A percentile compares a stretch with the other conserved stretches of the same genome.
Conservation (phyloP, 2,329 filamentous ascomycete species). For the Zymoseptoria tritici region DNA sequence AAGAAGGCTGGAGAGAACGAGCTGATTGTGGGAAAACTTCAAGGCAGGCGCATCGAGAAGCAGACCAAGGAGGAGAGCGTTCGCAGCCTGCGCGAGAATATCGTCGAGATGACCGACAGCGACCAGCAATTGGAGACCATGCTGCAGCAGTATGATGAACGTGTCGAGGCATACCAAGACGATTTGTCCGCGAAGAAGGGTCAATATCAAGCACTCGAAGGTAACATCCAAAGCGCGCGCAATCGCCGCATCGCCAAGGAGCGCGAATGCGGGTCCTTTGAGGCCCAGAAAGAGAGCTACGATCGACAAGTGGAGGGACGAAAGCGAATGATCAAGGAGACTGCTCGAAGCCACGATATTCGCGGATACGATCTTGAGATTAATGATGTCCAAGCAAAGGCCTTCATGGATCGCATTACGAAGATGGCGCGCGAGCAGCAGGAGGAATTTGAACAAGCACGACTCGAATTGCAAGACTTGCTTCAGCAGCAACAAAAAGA, state of each 20-base stretch:
- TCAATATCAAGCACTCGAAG: constrained; percentile 58
- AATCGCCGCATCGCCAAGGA: constrained; percentile 39
- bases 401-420: constrained; percentile 71
- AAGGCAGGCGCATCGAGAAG: constrained; percentile 68
- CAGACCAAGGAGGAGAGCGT: constrained; percentile 63
- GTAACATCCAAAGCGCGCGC: constrained; percentile 43
- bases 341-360: constrained; percentile 69
- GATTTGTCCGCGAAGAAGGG: constrained; percentile 52
- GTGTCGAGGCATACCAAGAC: constrained; percentile 58
- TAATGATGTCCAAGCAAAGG: constrained; percentile 62
- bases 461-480: constrained; percentile 66
- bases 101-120: constrained; percentile 70
- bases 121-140: constrained; percentile 67
- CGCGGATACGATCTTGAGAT: constrained; percentile 77
- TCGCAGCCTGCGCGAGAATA: constrained; percentile 59
- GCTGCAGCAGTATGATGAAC: constrained; percentile 69
- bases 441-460: constrained; percentile 65
- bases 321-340: constrained; percentile 66
- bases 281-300: constrained; percentile 81
- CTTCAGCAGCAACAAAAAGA: constrained; percentile 62
- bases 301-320: constrained; percentile 70
- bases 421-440: constrained; percentile 73
- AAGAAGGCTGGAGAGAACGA: constrained; percentile 67
- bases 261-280: constrained; percentile 64
- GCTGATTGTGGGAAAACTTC: constrained; percentile 65